Evolutionary conservation across 495 filamentous ascomycete genomes (phyloP).

Genomic region (Cladorrhinum samala): DNA sequence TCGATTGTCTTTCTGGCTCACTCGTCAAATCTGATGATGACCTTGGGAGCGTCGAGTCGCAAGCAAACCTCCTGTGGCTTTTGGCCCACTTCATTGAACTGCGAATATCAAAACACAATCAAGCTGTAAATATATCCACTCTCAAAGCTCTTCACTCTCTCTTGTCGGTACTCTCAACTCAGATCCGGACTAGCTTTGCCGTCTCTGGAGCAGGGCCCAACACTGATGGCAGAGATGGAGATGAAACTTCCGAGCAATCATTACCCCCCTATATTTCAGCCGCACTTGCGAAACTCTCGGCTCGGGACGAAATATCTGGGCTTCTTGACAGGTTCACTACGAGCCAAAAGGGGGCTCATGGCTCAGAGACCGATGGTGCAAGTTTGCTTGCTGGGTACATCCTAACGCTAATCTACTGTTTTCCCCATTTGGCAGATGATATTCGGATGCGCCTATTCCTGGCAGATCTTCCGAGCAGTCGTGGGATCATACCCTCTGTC

Average conservation of each 20-base stretch:
- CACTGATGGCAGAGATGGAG: background rate
- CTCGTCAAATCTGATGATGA: slow-evolving; percentile 11
- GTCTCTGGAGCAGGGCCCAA: slow-evolving; percentile 4
- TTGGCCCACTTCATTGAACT: slow-evolving; percentile 76
- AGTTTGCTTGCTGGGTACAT: slow-evolving; percentile 79
- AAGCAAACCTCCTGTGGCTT: slow-evolving; percentile 59
- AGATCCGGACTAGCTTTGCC: slow-evolving; percentile 19
- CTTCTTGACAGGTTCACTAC: slow-evolving; percentile 28
- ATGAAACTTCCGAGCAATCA: slow-evolving; percentile 6
- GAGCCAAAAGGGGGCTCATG: slow-evolving; percentile 18
- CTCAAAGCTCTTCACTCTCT: slow-evolving; percentile 23
- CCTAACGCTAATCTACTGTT: slow-evolving; percentile 76
- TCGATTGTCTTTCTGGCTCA: slow-evolving; percentile 24
- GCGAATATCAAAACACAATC: slow-evolving; percentile 41
- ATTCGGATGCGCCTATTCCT: slow-evolving; percentile 94
- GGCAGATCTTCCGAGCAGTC: slow-evolving; percentile 57
- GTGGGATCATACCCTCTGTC: slow-evolving; percentile 57
- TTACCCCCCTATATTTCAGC: slow-evolving; percentile 28
- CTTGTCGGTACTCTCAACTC: slow-evolving; percentile 19
- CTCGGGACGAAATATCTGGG: slow-evolving; percentile 35
- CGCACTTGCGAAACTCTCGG: slow-evolving; percentile 31
- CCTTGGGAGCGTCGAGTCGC: slow-evolving; percentile 9
- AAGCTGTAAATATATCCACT: slow-evolving; percentile 10
- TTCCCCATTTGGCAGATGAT: slow-evolving; percentile 76
- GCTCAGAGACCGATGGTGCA: slow-evolving; percentile 50